phyloP scores from a whole-genome alignment of 228 moss, liverwort and hornwort genomes.

The Sphagnum magellanicum region DNA sequence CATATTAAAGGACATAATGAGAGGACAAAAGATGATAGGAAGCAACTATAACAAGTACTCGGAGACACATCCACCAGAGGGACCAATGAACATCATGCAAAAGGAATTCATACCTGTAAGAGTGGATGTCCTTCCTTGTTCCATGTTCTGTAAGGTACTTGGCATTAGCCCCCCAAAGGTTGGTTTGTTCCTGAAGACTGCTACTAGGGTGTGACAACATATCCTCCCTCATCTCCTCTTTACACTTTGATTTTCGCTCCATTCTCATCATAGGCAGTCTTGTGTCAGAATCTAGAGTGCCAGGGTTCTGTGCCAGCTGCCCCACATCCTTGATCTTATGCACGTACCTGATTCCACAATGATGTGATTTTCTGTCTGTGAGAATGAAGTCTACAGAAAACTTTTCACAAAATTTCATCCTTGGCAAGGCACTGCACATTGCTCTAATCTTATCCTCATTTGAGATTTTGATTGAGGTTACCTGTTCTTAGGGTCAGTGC shows the following conservation, averaged over 20 bases:
- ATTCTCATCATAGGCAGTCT: conserved; percentile 36
- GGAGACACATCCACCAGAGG: neutral
- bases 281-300: conserved; percentile 10
- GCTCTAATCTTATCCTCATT: too few relatives aligned
- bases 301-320: conserved; percentile 8
- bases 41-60: too few relatives aligned
- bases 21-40: too few relatives aligned
- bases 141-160: conserved; percentile 12
- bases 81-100: neutral
- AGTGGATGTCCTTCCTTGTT: conserved; percentile 29
- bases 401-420: too few relatives aligned
- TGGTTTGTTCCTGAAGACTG: conserved; percentile 17
- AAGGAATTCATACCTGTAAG: conserved; percentile 27
- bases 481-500: neutral
- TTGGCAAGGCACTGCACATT: too few relatives aligned
- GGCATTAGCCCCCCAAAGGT: conserved; percentile 23
- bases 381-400: too few relatives aligned
- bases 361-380: neutral
- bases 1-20: too few relatives aligned
- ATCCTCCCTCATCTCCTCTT: conserved; percentile 16
- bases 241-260: conserved; percentile 22
- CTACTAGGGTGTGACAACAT: conserved; percentile 17
- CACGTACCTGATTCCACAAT: conserved; percentile 28
- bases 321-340: conserved; percentile 29
- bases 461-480: neutral